Conservation (phyloP, 176 grass and related monocot genomes). For the Oryza officinalis region DNA sequence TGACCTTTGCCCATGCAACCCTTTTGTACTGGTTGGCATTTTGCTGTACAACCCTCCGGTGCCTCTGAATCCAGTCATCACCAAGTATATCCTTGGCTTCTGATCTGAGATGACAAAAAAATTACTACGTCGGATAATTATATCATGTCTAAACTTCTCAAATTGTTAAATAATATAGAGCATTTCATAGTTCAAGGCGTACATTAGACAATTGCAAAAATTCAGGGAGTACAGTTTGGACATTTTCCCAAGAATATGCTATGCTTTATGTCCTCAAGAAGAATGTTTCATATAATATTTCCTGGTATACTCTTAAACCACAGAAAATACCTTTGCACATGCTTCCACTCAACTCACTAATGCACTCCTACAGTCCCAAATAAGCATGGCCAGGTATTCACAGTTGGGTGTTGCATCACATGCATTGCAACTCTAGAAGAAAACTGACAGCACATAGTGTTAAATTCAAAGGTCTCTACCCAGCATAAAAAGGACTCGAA, state of each 20-base stretch:
- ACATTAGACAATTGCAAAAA: neutral
- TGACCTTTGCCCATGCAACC: slow-evolving; percentile 85
- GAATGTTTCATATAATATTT: neutral
- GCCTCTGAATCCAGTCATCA: slow-evolving; percentile 83
- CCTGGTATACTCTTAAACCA: neutral
- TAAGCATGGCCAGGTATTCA: neutral
- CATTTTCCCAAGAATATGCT: neutral
- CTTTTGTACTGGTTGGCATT: slow-evolving; percentile 86
- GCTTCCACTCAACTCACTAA: neutral
- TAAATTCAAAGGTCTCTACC: neutral
- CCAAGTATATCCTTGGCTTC: slow-evolving; percentile 90
- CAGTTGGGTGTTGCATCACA: neutral
- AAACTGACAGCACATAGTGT: neutral
- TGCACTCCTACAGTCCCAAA: neutral
- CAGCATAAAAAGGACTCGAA: neutral
- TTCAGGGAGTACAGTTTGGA: neutral
- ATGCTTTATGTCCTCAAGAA: neutral
- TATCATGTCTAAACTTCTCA: neutral
- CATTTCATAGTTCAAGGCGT: neutral
- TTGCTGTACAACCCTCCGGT: slow-evolving; percentile 77
- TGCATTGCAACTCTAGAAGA: neutral
- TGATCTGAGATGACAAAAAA: slow-evolving; percentile 54
- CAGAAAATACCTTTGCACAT: neutral
- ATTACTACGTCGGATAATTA: neutral
- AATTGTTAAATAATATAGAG: neutral